Base-by-base conservation (phyloP, 2,329 filamentous ascomycete genomes). In the Sphaerulina vaccinii region DNA sequence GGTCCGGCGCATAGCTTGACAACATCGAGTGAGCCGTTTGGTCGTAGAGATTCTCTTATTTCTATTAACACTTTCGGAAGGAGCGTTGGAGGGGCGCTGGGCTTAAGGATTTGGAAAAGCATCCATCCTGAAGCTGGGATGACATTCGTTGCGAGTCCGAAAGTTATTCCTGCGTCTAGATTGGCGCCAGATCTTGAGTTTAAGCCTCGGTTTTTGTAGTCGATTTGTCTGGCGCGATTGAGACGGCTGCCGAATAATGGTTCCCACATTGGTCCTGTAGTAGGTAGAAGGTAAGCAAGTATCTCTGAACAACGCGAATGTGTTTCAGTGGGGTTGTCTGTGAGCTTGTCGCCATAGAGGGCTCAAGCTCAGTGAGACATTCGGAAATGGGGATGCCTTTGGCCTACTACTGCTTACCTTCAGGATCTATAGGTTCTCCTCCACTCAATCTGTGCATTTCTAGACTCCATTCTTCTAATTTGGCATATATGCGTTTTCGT, bases 91-190 rank as follows among this genome's bases (percentile, higher is more conserved):
- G 66, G 56, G 2, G 48, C 60, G 2, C 43, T 40, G 3, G 65
- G 68, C 41, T 66, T 52, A 5, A 68, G 52, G n/a, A 69, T 54
- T 41, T 66, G 59, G 54, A 68, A 60, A 9, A 70, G 47, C 62
- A 69, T 67, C 66, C 66, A 69, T 2, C 58, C 60, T 1, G 66
- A 62, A 6, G 61, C 59, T 9, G 67, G 65, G 15, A 69, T 67
- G 2, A 62, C 64, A 46, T 70, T 70, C 40, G 60, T 65, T 5
- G 52, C 57, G 2, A 68, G 45, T 4, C 62, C 67, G 41, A 68
- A 70, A 0, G 64, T 61, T 13, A 70, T 64, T 16, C 66, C 67
- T 2, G 66, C 13, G 59, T 68, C 65, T 10, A 67, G 36, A 2
- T 49, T 51, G 16, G 62, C 64, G 3, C 49, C 45, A 10, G 60